Conservation (phyloP, 2,329 filamentous ascomycete species). For the Ceratocystis papillata region DNA sequence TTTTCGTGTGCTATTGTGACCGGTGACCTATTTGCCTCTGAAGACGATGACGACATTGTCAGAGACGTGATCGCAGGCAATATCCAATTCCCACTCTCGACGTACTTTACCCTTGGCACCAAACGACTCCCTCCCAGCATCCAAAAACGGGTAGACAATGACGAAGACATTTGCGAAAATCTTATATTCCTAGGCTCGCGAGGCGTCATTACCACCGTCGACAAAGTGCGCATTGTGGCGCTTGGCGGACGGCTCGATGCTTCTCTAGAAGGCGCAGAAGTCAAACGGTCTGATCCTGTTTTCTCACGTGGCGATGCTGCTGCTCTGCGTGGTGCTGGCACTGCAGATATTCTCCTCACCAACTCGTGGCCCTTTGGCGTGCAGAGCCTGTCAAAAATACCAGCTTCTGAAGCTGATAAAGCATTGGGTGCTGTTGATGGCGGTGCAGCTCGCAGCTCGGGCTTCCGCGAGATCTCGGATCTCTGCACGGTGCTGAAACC, state of each 20-base stretch:
- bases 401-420: constrained; percentile 32
- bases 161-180: constrained; percentile 75
- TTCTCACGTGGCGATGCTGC: constrained; percentile 71
- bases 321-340: constrained; percentile 61
- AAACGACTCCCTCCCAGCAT: constrained; percentile 60
- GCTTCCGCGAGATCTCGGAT: constrained; percentile 61
- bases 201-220: constrained; percentile 76
- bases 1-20: constrained; percentile 78
- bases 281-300: constrained; percentile 63
- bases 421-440: background rate
- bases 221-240: constrained; percentile 77
- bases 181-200: constrained; percentile 82
- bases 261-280: constrained; percentile 51
- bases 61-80: constrained; percentile 58
- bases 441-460: constrained; percentile 25
- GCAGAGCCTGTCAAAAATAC: constrained; percentile 54
- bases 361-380: constrained; percentile 72
- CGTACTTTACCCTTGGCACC: constrained; percentile 79
- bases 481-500: constrained; percentile 71
- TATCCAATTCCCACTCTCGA: constrained; percentile 65
- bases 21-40: constrained; percentile 66
- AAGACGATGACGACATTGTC: constrained; percentile 50
- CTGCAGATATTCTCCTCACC: constrained; percentile 78
- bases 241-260: constrained; percentile 65
- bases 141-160: constrained; percentile 59